Base-by-base conservation (phyloP, 1,139 yeast genomes). In the Sugiyamaella pinicola region DNA sequence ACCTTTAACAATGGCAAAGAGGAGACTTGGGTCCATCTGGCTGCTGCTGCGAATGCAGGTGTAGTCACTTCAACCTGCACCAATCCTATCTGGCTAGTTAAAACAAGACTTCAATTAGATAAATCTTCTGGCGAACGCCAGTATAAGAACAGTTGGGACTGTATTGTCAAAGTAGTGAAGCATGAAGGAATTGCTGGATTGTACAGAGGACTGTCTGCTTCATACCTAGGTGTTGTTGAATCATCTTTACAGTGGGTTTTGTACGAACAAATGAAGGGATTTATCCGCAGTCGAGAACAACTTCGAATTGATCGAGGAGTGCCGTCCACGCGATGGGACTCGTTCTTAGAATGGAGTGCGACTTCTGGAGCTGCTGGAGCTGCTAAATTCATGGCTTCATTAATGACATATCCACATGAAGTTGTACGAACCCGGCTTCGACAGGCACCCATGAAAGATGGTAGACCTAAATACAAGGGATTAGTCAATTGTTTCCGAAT, bases 351-450 rank as follows among this genome's bases (percentile, higher is more conserved):
- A 66, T 95, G 99, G 99, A 81, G 85, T 58, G 97, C 96, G 3
- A 81, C 97, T 61, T 89, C 97, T 0, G 99, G 99, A 1, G 91
- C 97, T 42, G 99, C 99, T 1, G 99, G 99, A 48, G 83, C 90
- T 38, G 99, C 99, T 47, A 93, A 93, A 69, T 84, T 93, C 64
- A 77, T 88, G 60, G 99, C 99, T 1, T 88, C 97, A 12, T 78
- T 93, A 54, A 81, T 91, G 47, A 93, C 99, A 0, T 93, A 93
- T 66, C 99, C 99, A 1, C 99, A 93, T 66, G 99, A 93, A 73
- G 99, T 93, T 42, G 91, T 93, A 1, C 81, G 99, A 68, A 95
- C 99, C 4, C 79, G 99, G 64, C 77, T 95, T 60, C 83, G 99
- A 75, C 99, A 95, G 70, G 96, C 96, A 0, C 99, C 99, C 1